These are phyloP conservation scores for Lachancea mirantina DNA, from an alignment of 805 yeast species.

Conservation along the genomic window DNA sequence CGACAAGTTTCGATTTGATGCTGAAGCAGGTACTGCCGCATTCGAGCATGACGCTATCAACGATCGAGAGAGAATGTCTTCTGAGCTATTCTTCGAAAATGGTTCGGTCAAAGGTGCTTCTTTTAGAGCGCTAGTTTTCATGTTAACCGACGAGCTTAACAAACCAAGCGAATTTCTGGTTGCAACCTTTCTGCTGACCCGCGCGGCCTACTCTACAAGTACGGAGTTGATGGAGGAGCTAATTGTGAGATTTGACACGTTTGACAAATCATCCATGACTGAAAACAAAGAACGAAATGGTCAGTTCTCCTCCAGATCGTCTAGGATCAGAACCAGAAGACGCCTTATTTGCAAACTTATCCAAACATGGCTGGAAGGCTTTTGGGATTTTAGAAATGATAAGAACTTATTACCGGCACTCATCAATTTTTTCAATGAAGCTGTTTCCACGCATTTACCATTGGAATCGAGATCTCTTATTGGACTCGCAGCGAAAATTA, in stretches of 20 bases:
- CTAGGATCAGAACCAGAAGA: constrained; percentile 52
- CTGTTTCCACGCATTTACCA: constrained; percentile 53
- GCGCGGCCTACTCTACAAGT: constrained; percentile 62
- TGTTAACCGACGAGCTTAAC: constrained; percentile 55
- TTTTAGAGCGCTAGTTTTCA: constrained; percentile 56
- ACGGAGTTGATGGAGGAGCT: constrained; percentile 61
- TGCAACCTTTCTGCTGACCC: constrained; percentile 71
- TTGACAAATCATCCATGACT: constrained; percentile 29
- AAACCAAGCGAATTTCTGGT: constrained; percentile 63
- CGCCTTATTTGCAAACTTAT: constrained; percentile 61
- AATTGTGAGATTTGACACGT: constrained; percentile 55
- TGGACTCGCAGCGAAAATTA: constrained; percentile 54
- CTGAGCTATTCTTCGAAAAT: constrained; percentile 37
- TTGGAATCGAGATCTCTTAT: constrained; percentile 56
- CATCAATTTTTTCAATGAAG: constrained; percentile 75
- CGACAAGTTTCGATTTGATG: constrained; percentile 30
- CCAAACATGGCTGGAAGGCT: constrained; percentile 83
- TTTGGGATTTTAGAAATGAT: constrained; percentile 68
- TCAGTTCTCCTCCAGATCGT: constrained; percentile 36
- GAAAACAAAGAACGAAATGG: constrained; percentile 32
- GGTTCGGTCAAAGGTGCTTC: constrained; percentile 62
- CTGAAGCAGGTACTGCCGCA: constrained; percentile 12
- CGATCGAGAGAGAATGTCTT: constrained; percentile 19
- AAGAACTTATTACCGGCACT: constrained; percentile 56
- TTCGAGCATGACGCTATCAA: constrained; percentile 14